These are phyloP conservation scores for Rhodotorula sp. DNA, from an alignment of 1,284 basidiomycete species.

Conservation along the genomic window DNA sequence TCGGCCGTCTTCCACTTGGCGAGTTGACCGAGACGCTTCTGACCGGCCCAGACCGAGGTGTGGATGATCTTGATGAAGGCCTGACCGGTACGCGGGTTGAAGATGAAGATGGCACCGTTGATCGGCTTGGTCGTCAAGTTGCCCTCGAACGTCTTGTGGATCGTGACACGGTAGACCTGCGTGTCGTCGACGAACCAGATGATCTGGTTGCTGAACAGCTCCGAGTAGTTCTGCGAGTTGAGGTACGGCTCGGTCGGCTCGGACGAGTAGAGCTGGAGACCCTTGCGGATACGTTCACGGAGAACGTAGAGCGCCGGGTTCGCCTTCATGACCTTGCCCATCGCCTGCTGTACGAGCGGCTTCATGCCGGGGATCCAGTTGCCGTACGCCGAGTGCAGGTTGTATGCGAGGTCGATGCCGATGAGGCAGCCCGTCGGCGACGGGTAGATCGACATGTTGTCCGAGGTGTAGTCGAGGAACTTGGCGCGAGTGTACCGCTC, in stretches of 20 bases:
- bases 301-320: slow-evolving; percentile 98
- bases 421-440: slow-evolving; percentile 86
- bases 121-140: slow-evolving; percentile 99
- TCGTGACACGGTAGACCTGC: slow-evolving; percentile 98
- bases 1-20: slow-evolving; percentile 99
- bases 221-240: slow-evolving; percentile 70
- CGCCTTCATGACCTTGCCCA: slow-evolving; percentile 99
- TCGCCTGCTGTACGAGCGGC: slow-evolving; percentile 95
- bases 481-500: slow-evolving; percentile 96
- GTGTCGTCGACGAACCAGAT: slow-evolving; percentile 99
- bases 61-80: slow-evolving; percentile 99
- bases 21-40: slow-evolving; percentile 98
- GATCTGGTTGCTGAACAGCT: slow-evolving; percentile 75
- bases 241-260: slow-evolving; percentile 99
- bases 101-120: slow-evolving; percentile 99
- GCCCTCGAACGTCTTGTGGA: slow-evolving; percentile 99
- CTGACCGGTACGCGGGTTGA: slow-evolving; percentile 98
- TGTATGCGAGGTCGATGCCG: slow-evolving; percentile 97
- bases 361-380: slow-evolving; percentile 99
- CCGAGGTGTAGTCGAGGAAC: slow-evolving; percentile 84
- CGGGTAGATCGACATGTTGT: slow-evolving; percentile 46
- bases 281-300: slow-evolving; percentile 97
- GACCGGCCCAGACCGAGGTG: slow-evolving; percentile 98
- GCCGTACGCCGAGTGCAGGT: slow-evolving; percentile 97
- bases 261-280: slow-evolving; percentile 96